Base-by-base conservation (phyloP, 2,329 filamentous ascomycete species). In the Bipolaris victoriae region DNA sequence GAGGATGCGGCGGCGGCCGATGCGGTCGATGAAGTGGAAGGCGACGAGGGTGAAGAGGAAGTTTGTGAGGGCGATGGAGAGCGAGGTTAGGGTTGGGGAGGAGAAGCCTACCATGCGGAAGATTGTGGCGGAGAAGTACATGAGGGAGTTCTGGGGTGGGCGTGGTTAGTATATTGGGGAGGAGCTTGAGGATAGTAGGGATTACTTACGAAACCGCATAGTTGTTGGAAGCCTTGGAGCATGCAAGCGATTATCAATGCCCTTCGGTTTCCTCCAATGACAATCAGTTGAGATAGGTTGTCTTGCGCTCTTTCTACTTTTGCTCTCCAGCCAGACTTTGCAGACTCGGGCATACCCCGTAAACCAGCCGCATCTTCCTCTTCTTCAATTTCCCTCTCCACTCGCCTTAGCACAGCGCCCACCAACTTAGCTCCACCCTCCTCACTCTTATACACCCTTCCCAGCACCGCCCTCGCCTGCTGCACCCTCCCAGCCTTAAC, bases 231-330 rank as follows among this genome's bases (percentile, higher is more conserved):
- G 0, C 88, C 91, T 71, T 97, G 93, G 2, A 97, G 82, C 62
- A 95, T 84, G 76, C 92, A 96, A 1, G 93, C 92, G 71, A 97
- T 95, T 0, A 84, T 84, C 71, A 97, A 76, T 0, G 94, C 93
- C 58, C 92, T 85, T 49, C 88, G 81, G 67, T 92, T 90, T 55
- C 84, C 76, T 5, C 71, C 74, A 1, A 77, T 64, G 7, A 58
- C 44, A 18, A 77, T 31, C 6, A 81, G 69, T 63, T 85, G 84
- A 15, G 76, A 73, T 48, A 89, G 75, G 44, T 88, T 77, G 68
- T 86, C 83, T 37, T 77, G 73, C 79, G 84, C 84, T 26, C 78
- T 78, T 11, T 80, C 81, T 24, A 81, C 64, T 77, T 58, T 70
- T 36, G 62, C 71, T 70, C 48, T 63, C 66, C 68, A 75, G 2